Conservation (phyloP, 805 yeast species). For the Deakozyma indianensis region DNA sequence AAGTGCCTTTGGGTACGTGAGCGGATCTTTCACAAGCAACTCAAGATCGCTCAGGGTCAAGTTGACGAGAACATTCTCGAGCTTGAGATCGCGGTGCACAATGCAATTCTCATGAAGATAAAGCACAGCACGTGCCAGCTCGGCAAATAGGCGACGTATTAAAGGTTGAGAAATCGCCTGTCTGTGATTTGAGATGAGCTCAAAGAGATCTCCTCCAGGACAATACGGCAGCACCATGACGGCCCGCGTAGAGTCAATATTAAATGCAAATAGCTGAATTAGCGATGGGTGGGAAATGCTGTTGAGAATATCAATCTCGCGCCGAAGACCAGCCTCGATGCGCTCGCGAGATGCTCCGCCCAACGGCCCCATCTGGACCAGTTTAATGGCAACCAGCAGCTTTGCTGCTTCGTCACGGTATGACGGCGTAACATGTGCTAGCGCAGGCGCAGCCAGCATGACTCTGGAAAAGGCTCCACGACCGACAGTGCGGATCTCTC, state of each 20-base stretch:
- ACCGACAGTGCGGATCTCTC: slow-evolving; percentile 20
- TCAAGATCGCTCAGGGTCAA: slow-evolving; percentile 23
- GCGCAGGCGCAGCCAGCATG: slow-evolving; percentile 22
- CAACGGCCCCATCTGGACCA: slow-evolving; percentile 30
- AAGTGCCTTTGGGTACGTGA: slow-evolving; percentile 20
- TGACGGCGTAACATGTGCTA: slow-evolving; percentile 20
- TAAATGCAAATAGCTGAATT: slow-evolving; percentile 34
- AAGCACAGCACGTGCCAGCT: slow-evolving; percentile 51
- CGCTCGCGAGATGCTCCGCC: slow-evolving; percentile 32
- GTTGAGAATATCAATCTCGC: slow-evolving; percentile 58
- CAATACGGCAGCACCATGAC: slow-evolving; percentile 60
- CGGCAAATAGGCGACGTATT: slow-evolving; percentile 51
- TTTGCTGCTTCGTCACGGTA: slow-evolving; percentile 9
- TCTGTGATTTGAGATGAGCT: slow-evolving; percentile 36
- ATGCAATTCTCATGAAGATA: slow-evolving; percentile 56
- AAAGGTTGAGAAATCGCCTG: slow-evolving; percentile 32
- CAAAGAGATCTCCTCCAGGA: slow-evolving; percentile 74
- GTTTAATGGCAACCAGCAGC: slow-evolving; percentile 54
- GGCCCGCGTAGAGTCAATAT: slow-evolving; percentile 24
- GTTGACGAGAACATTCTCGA: slow-evolving; percentile 59
- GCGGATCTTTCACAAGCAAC: slow-evolving; percentile 8
- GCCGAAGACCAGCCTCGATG: slow-evolving; percentile 44
- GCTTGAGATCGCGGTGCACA: slow-evolving; percentile 83
- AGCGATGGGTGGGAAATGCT: slow-evolving; percentile 53
- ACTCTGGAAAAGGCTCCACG: slow-evolving; percentile 28